These are phyloP conservation scores for Fusarium sp. DNA, from an alignment of 2,329 filamentous ascomycete species.

Conservation along the genomic window DNA sequence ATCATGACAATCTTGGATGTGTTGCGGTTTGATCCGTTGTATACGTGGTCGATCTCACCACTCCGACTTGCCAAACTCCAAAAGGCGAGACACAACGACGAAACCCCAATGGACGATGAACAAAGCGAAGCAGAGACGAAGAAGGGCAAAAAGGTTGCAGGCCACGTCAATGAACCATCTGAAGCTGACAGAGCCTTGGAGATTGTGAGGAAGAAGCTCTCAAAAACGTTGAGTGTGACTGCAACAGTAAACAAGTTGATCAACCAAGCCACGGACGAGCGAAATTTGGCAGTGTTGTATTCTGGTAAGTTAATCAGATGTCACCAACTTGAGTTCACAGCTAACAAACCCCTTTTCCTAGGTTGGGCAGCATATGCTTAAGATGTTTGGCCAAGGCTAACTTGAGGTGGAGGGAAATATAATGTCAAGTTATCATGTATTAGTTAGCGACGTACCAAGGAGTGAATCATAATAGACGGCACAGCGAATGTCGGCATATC, in stretches of 20 bases:
- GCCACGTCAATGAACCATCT: slow-evolving; percentile 63
- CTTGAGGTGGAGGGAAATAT: background rate
- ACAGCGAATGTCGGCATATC: background rate
- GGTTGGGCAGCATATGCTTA: slow-evolving; percentile 60
- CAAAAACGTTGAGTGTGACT: slow-evolving; percentile 90
- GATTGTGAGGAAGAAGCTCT: slow-evolving; percentile 94
- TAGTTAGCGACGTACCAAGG: background rate
- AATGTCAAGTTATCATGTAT: background rate
- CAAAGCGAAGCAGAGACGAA: slow-evolving; percentile 54
- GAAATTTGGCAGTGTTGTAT: slow-evolving; percentile 90
- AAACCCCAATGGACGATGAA: slow-evolving; percentile 51
- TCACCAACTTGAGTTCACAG: background rate
- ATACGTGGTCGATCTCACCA: slow-evolving; percentile 91
- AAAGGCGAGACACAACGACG: slow-evolving; percentile 64
- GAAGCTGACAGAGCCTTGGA: slow-evolving; percentile 93
- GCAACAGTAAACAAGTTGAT: slow-evolving; percentile 98
- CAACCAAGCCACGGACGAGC: slow-evolving; percentile 92
- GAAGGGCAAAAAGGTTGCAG: slow-evolving; percentile 47
- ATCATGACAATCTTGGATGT: slow-evolving; percentile 99
- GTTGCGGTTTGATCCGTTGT: slow-evolving; percentile 95
- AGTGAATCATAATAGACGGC: background rate
- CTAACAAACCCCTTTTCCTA: slow-evolving; percentile 39
- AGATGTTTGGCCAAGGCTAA: background rate
- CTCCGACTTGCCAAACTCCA: slow-evolving; percentile 72
- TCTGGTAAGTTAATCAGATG: slow-evolving; percentile 63